phyloP scores from a whole-genome alignment of 768 basidiomycete genomes.

The Pilatotrama ljubarskyi region DNA sequence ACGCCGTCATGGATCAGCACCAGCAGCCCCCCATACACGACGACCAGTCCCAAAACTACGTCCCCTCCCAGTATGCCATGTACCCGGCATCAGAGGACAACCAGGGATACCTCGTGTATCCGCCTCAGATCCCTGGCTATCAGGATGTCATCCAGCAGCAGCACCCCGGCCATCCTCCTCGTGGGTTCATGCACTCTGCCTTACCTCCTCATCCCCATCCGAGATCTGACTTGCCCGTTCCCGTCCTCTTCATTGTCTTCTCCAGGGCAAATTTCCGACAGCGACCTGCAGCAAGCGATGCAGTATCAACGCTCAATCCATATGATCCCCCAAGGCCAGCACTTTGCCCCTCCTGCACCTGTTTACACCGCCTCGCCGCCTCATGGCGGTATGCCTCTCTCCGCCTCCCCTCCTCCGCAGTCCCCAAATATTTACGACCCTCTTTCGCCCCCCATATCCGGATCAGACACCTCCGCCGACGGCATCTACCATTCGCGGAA shows the following conservation, averaged over 20 bases:
- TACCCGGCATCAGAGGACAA: constrained; percentile 37
- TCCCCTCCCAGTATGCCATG: constrained; percentile 34
- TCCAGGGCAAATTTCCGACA: constrained; percentile 62
- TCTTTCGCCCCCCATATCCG: constrained; percentile 82
- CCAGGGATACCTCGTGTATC: constrained; percentile 34
- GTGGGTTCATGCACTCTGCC: constrained; percentile 52
- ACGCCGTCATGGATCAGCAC: constrained; percentile 25
- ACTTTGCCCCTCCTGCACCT: constrained; percentile 45
- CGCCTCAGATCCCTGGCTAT: constrained; percentile 56
- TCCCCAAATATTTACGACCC: constrained; percentile 83
- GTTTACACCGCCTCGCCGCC: constrained; percentile 56
- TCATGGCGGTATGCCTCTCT: constrained; percentile 68
- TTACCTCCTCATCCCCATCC: constrained; percentile 44
- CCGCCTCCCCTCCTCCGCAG: constrained; percentile 62
- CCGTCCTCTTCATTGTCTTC: constrained; percentile 42
- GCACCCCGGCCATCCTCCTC: constrained; percentile 60
- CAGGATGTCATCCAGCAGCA: constrained; percentile 42
- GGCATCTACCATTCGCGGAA: constrained; percentile 78
- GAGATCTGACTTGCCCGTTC: constrained; percentile 53
- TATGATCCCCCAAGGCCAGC: constrained; percentile 62
- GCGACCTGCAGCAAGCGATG: constrained; percentile 68
- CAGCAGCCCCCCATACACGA: constrained; percentile 33
- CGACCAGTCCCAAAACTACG: constrained; percentile 31
- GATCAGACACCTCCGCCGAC: constrained; percentile 87
- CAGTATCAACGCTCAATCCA: constrained; percentile 58